Evolutionary conservation across 2,329 filamentous ascomycete species (phyloP), one percentile per base, ranked within the genome.

Genomic region (Aspergillus novoparasiticus): DNA sequence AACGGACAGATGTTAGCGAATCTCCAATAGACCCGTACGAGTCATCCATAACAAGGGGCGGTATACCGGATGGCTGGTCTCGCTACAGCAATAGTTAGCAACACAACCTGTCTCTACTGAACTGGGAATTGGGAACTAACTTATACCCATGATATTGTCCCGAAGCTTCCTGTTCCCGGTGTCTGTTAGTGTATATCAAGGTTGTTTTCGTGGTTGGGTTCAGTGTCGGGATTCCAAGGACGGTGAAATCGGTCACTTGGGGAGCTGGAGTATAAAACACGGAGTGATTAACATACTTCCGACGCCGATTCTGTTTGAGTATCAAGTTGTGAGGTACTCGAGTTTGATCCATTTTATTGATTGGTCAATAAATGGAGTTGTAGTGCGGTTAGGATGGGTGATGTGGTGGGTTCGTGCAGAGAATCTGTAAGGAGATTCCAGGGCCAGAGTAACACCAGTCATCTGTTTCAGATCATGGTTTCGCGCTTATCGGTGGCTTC

Each of bases 21-120:
- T 23, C 53, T 28, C 14, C 48, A 48, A 6, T 36, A 6, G 39
- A 48, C 21, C 12, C 23, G 6, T 12, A 10, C 8, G 34, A 16
- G 8, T 51, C 28, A 5, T 32, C 11, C 2, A 16, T 19, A 1
- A 28, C 8, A 19, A 8, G 36, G 9, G 4, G 16, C 5, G n/a
- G 60, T 61, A 54, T 71, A 73, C 74, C 75, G 74, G 46, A 78
- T 74, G 0, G 70, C 69, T 0, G 74, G 74, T 1, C 68, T 68
- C 4, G 72, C 73, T 75, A 57, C 16, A n/a, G 45, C 28, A 23
- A 26, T 56, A 43, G 23, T 53, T 46, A 58, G 34, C 36, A 23
- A 34, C 34, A 23, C 6, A 48, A 51, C 39, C 8, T 41, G 28
- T 53, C 56, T 59, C 41, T 46, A 39, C 28, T 51, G 34, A 28